Percentiles rank a stretch among this genome's conserved stretches.
Conservation (phyloP, 2,329 filamentous ascomycete species). For the Escovopsis weberi region DNA sequence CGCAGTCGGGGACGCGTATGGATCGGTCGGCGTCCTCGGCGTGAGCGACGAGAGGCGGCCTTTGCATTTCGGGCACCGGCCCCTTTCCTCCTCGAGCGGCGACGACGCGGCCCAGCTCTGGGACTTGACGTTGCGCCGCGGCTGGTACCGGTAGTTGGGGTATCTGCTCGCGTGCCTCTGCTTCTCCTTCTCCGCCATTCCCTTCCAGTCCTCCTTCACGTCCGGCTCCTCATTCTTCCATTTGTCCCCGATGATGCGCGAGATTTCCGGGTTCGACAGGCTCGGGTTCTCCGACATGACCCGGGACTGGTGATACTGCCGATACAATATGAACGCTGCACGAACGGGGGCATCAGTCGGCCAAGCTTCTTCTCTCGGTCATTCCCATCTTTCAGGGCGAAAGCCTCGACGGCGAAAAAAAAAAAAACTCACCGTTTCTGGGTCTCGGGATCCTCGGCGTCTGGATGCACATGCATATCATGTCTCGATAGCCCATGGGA, state of each 20-base stretch:
- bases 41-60: conserved; percentile 47
- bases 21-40: conserved; percentile 42
- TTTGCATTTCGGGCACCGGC: conserved; percentile 55
- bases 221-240: conserved; percentile 68
- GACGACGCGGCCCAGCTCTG: conserved; percentile 19
- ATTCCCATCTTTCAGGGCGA: too few species aligned
- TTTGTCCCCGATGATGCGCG: conserved; percentile 89
- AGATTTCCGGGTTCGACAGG: conserved; percentile 87
- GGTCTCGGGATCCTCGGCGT: conserved; percentile 43
- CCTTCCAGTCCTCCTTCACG: conserved; percentile 75
- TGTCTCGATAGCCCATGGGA: conserved; percentile 22
- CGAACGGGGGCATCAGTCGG: neutral
- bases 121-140: conserved; percentile 43
- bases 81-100: conserved; percentile 30
- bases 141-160: conserved; percentile 89
- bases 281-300: conserved; percentile 77
- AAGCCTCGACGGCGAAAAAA: neutral
- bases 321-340: conserved; percentile 91
- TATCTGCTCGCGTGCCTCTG: conserved; percentile 76
- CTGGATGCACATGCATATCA: conserved; percentile 42
- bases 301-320: conserved; percentile 75
- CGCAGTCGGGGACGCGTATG: conserved; percentile 23
- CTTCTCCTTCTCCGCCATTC: conserved; percentile 86
- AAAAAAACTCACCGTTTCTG: conserved; percentile 37
- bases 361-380: neutral